Base-by-base conservation (phyloP, 192 early-diverging fungal species). In the Gonapodya sp. region DNA sequence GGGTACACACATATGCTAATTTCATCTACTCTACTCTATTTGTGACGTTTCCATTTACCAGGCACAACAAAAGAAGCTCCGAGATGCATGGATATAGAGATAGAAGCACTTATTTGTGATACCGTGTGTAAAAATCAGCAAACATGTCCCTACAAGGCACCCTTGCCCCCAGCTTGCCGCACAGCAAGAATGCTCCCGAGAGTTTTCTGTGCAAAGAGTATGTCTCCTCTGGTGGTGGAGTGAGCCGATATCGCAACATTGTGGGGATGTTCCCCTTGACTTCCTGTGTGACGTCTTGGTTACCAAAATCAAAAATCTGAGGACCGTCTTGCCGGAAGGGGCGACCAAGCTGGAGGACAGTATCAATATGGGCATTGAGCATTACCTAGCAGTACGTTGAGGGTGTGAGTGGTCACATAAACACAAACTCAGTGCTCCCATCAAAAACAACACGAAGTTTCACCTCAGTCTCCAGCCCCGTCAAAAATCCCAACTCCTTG, bases 161-260 rank as follows among this genome's bases (percentile, higher is more conserved):
- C 32, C 85, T 82, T 0, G 91, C 89, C 31, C 92, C 83, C 34
- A 99, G 85, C 84, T 93, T 94, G 24, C 93, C 90, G 83, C 96
- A 99, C 31, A 98, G 84, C 85, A 99, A 85, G 83, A 96, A 98
- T 0, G 93, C 94, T 0, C 97, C 96, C 31, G 93, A 94, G 72
- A 99, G 89, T 83, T 98, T 99, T 36, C 96, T 88, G 81, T 99
- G 97, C 84, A 98, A 85, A 18, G 94, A 94, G 85, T 99, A 99
- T 1, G 95, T 95, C 84, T 97, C 96, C 81, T 99, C 97, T n/a
- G 97, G 97, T 1, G 97, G 97, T 16, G 97, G 97, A 1, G 94
- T 97, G 35, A 99, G 84, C 32, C 97, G 86, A 81, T 99, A 93
- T 73, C 92, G 88, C 78, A 99, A 88, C 97, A 99, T 99, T 2